These are phyloP conservation scores for Cornus controversa DNA, from an alignment of 148 eudicot genomes.

Conservation along the genomic window DNA sequence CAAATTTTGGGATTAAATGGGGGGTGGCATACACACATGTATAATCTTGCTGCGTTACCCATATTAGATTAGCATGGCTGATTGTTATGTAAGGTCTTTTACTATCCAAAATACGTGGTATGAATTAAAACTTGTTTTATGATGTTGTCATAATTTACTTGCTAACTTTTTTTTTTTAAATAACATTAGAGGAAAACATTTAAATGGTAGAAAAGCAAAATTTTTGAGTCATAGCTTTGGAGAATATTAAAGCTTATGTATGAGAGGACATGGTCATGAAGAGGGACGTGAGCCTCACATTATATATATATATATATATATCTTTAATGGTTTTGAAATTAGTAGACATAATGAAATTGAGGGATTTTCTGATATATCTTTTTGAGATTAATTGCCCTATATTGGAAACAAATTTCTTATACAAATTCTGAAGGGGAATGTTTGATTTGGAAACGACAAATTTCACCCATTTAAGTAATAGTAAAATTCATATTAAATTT, in stretches of 20 bases:
- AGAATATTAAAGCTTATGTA: not conserved
- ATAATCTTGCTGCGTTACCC: not conserved
- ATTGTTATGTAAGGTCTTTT: not conserved
- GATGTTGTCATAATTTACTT: not conserved
- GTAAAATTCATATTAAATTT: not conserved
- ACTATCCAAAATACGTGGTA: not conserved
- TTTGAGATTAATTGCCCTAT: too few species aligned
- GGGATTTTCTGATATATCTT: too few species aligned
- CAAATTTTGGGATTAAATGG: not conserved
- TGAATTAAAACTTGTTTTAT: too few species aligned
- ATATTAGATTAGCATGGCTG: not conserved
- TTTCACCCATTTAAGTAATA: not conserved
- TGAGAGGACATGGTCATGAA: not conserved
- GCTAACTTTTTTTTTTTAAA: too few species aligned
- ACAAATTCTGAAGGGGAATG: not conserved
- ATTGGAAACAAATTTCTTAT: not conserved
- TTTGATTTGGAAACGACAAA: not conserved
- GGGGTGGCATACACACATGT: not conserved
- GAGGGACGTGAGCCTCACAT: not conserved
- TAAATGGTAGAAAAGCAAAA: not conserved
- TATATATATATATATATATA: not conserved
- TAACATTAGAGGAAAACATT: too few species aligned
- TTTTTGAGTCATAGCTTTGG: too few species aligned
- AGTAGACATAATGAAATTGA: not conserved
- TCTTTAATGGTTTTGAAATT: not conserved